Percentiles rank a stretch among this genome's conserved stretches.
phyloP scores from a whole-genome alignment of 2,329 filamentous ascomycete genomes.

The Corinectria fuckeliana region DNA sequence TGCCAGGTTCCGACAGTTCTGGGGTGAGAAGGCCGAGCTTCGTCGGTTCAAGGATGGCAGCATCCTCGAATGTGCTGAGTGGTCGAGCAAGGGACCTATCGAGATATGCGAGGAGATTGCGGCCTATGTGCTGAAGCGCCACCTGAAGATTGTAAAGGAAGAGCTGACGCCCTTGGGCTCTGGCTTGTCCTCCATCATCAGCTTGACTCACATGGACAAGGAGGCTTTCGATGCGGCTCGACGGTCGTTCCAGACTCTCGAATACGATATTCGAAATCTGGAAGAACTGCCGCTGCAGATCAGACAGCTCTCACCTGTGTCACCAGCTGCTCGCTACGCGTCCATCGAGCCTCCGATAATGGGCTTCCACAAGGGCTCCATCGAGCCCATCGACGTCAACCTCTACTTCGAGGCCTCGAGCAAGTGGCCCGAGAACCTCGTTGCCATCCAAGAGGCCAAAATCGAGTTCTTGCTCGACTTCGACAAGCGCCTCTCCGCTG shows the following conservation, averaged over 20 bases:
- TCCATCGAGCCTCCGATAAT: conserved; percentile 57
- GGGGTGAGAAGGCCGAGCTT: conserved; percentile 92
- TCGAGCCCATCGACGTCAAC: conserved; percentile 74
- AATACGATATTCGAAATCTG: conserved; percentile 77
- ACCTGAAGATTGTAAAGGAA: conserved; percentile 66
- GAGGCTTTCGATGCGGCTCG: conserved; percentile 71
- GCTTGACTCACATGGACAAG: conserved; percentile 54
- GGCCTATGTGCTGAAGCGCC: conserved; percentile 71
- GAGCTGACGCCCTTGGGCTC: conserved; percentile 60
- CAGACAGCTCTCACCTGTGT: conserved; percentile 77
- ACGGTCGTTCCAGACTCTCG: conserved; percentile 74
- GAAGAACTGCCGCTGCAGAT: conserved; percentile 89
- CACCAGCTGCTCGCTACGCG: conserved; percentile 75
- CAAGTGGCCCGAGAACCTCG: conserved; percentile 91
- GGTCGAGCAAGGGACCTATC: conserved; percentile 69
- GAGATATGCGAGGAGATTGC: conserved; percentile 83
- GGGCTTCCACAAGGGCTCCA: conserved; percentile 51
- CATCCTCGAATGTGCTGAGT: conserved; percentile 90
- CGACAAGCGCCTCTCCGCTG: conserved; percentile 70
- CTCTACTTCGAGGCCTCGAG: conserved; percentile 93
- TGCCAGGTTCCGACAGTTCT: conserved; percentile 84
- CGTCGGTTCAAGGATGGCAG: conserved; percentile 94
- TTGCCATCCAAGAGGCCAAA: conserved; percentile 92
- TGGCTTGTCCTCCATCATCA: conserved; percentile 57
- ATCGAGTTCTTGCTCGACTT: conserved; percentile 86